These are phyloP conservation scores for Ramaria sp. DNA, from an alignment of 768 basidiomycete species.

Conservation along the genomic window DNA sequence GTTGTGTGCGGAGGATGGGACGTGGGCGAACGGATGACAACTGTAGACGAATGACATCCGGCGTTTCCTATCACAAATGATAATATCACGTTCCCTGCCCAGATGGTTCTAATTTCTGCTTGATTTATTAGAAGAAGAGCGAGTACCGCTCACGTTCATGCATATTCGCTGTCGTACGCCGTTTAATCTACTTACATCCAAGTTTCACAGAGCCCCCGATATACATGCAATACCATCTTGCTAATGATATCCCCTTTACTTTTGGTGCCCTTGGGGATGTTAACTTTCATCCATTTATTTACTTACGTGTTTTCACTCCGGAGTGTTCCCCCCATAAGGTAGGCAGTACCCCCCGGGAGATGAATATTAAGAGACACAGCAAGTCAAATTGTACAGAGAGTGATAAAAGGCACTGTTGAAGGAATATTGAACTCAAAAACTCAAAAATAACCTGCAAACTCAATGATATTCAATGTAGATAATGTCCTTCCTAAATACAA, in stretches of 20 bases:
- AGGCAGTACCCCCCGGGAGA: too few relatives aligned
- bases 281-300: too few relatives aligned
- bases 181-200: background rate
- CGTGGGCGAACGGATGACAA: constrained; percentile 4
- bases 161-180: constrained; percentile 7
- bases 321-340: too few relatives aligned
- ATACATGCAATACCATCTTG: constrained; percentile 14
- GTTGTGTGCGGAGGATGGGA: too few relatives aligned
- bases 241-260: constrained; percentile 13
- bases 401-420: too few relatives aligned
- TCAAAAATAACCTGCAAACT: too few relatives aligned
- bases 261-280: constrained; percentile 18
- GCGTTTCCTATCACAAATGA: constrained; percentile 1
- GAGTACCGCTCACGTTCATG: background rate
- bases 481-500: too few relatives aligned
- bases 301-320: too few relatives aligned
- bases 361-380: too few relatives aligned
- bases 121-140: constrained; percentile 11
- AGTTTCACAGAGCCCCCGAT: constrained; percentile 9
- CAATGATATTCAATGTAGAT: too few relatives aligned
- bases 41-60: constrained; percentile 9
- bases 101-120: constrained; percentile 11
- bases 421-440: too few relatives aligned
- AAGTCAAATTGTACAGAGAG: too few relatives aligned
- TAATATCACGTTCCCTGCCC: constrained; percentile 7